These are phyloP conservation scores for Coemansia reversa DNA, from an alignment of 192 early-diverging fungal species.

Conservation along the genomic window DNA sequence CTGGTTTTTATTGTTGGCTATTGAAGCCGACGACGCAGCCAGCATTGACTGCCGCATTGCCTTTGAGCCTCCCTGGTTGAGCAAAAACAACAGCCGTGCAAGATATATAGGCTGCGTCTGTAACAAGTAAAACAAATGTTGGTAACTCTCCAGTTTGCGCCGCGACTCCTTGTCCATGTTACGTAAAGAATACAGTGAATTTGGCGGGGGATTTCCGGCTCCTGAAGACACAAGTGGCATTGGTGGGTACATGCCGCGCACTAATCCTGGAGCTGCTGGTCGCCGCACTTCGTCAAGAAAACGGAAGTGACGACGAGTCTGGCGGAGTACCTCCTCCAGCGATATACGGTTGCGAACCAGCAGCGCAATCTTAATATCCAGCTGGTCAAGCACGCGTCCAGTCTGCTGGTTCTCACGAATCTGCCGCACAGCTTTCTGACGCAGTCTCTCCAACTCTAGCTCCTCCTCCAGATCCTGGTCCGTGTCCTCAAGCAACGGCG, in stretches of 20 bases:
- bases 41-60: conserved; percentile 48
- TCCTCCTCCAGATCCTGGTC: conserved; percentile 95
- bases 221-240: conserved; percentile 10
- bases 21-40: neutral
- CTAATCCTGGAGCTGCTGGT: conserved; percentile 29
- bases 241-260: conserved; percentile 29
- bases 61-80: conserved; percentile 77
- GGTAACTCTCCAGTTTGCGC: conserved; percentile 77
- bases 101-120: conserved; percentile 96
- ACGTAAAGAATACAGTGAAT: conserved; percentile 63
- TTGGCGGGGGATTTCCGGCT: conserved; percentile 18
- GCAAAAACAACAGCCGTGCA: conserved; percentile 78
- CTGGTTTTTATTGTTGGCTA: conserved; percentile 5
- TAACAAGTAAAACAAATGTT: conserved; percentile 93
- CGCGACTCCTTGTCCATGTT: conserved; percentile 85
- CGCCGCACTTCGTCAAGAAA: conserved; percentile 53
- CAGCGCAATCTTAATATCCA: conserved; percentile 96
- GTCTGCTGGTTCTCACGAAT: conserved; percentile 88
- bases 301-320: conserved; percentile 53
- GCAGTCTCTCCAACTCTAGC: conserved; percentile 78
- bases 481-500: conserved; percentile 85
- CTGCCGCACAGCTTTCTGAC: conserved; percentile 80
- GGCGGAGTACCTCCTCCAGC: conserved; percentile 85
- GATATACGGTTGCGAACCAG: conserved; percentile 94
- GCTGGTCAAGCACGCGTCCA: conserved; percentile 75